Evolutionary conservation across 208 protist species (phyloP).

Genomic region (Leishmania braziliensis): DNA sequence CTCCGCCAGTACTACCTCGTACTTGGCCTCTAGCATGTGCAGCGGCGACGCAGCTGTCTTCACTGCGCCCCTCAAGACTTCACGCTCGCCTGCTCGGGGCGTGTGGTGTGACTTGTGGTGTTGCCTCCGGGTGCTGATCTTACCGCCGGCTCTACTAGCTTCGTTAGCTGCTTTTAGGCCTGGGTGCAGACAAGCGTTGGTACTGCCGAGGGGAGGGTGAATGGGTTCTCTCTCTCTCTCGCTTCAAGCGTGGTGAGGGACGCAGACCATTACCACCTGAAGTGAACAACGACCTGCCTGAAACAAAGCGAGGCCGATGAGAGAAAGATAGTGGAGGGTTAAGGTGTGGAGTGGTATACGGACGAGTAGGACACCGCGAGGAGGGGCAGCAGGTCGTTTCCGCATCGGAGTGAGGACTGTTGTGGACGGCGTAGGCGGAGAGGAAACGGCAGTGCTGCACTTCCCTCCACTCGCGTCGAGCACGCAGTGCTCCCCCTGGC

Average conservation of each 20-base stretch:
- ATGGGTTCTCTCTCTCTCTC: neutral
- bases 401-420: neutral
- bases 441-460: neutral
- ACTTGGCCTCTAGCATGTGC: constrained; percentile 13
- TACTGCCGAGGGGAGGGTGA: neutral
- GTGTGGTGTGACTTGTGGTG: neutral
- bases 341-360: neutral
- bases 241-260: neutral
- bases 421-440: neutral
- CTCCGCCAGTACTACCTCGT: constrained; percentile 8
- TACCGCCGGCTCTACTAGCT: neutral
- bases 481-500: neutral
- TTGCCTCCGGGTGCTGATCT: neutral
- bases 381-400: neutral
- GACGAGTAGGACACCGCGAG: neutral
- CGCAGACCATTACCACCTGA: neutral
- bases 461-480: neutral
- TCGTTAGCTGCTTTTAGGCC: neutral
- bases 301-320: neutral
- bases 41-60: neutral
- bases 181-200: neutral
- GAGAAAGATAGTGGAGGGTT: neutral
- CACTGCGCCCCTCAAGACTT: neutral
- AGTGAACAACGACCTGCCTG: neutral
- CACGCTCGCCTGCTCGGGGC: neutral